Evolutionary conservation across 2,329 filamentous ascomycete genomes (phyloP), one percentile per base, ranked within the genome.

Genomic region (Claviceps pusilla): DNA sequence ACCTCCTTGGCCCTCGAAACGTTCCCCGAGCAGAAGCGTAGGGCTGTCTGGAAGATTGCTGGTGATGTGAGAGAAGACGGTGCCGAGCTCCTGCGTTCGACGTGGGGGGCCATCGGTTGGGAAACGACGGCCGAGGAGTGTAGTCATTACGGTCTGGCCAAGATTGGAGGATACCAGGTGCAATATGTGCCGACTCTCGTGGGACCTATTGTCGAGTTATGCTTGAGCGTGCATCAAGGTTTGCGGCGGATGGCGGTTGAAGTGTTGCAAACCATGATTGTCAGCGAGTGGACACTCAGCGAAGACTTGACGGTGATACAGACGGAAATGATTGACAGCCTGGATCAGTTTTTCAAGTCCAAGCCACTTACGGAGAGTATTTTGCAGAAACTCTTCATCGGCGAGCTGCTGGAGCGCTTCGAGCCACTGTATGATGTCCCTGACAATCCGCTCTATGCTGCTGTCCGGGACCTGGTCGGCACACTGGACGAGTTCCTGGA

Each of bases 31-130:
- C 93, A 98, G 70, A 98, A 97, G 71, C 78, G 93, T 48, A 77
- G 93, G 54, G 91, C 93, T 0, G 91, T 97, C 1, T 98, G 94
- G 93, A 98, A 97, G 72, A 96, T 98, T 65, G 93, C 91, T 4
- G 93, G 93, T 6, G 94, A 98, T 69, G 89, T 98, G 51, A 80
- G 93, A 54, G 90, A 97, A 67, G 80, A 89, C 59, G 93, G 94
- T 16, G 91, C 93, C 4, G 87, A 91, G 51, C 75, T 98, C 9
- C 73, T 98, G 39, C 82, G 86, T 57, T 79, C 82, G 33, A 91
- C 86, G 6, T 98, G 93, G 93, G 88, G 95, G 65, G 87, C 89
- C 19, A 94, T 98, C 57, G 93, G 94, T 12, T 98, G 93, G 93
- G 91, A 98, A 62, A 88, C 89, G 0, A 87, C 79, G 37, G 69